Conservation (phyloP, 2,329 filamentous ascomycete genomes). For the Coleophoma cylindrospora region DNA sequence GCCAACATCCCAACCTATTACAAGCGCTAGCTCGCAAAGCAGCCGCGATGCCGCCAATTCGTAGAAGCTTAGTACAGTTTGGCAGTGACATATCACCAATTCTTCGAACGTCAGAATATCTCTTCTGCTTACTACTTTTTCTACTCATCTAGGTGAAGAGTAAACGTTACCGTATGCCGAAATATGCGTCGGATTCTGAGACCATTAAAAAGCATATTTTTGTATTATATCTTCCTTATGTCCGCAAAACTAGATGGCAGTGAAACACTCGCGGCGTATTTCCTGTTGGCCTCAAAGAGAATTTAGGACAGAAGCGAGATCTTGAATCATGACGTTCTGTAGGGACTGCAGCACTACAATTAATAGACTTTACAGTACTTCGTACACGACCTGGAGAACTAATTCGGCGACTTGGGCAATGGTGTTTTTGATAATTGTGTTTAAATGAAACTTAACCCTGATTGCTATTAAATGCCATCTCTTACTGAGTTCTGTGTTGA, state of each 20-base stretch:
- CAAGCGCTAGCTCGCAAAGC: constrained; percentile 90
- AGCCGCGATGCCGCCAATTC: constrained; percentile 72
- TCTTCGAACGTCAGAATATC: background rate
- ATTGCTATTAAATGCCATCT: too few species aligned
- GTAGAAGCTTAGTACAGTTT: constrained; percentile 6
- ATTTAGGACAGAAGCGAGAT: background rate
- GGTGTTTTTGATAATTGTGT: too few species aligned
- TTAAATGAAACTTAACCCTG: too few species aligned
- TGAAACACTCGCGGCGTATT: background rate
- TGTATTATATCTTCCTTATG: background rate
- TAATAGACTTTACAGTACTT: background rate
- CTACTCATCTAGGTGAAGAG: background rate
- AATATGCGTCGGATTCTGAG: background rate
- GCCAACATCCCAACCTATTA: constrained; percentile 62
- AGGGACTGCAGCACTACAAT: background rate
- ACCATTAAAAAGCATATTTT: background rate
- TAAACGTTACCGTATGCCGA: background rate
- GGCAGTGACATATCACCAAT: background rate
- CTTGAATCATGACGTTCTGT: background rate
- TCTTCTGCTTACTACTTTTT: background rate
- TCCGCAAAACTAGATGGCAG: background rate
- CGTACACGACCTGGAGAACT: background rate
- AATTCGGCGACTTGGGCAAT: too few species aligned
- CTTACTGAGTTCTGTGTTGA: too few species aligned
- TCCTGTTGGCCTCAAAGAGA: background rate